Base-by-base conservation (phyloP, 768 basidiomycete species). In the Rhizopogon vulgaris region DNA sequence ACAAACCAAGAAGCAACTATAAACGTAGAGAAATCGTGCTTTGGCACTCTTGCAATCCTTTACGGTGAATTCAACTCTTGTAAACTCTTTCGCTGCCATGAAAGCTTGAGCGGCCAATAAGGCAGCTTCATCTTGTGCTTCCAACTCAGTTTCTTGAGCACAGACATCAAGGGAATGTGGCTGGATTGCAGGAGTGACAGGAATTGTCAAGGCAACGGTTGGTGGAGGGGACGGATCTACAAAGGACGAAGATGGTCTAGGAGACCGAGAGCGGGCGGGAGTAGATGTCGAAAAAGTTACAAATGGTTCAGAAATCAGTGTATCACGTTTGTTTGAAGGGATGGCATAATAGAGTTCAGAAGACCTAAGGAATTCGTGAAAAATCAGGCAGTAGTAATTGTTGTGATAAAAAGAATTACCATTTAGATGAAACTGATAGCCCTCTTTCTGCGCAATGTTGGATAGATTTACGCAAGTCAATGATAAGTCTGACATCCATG, bases 1-100 rank as follows among this genome's bases (percentile, higher is more conserved):
- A 76, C 86, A 75, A 65, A 96, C 96, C 66, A 99, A 73, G 66
- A 86, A 98, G 56, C 79, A 80, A 59, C 88, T 79, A 65, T 99
- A 98, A 17, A 84, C 65, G 41, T 78, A 76, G 55, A 97, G 58
- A 67, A 96, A 99, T 24, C 72, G 75, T 7, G 85, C 85, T 64
- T 87, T 87, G 24, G 80, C 66, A 58, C 89, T 87, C 58, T 67
- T 78, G 60, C 88, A 90, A 7, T 74, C 72, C 48, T 73, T 73
- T 45, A 98, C 68, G 51, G 82, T 68, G 58, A 84, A 80, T 6
- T 79, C 77, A 6, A 84, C 89, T 53, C 93, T 78, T 42, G 82
- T 72, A 59, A 87, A 86, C 60, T 98, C 94, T 61, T 85, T 84
- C 14, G 81, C 70, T 56, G 90, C 83, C 57, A 90, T 79, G 61